These are phyloP conservation scores for Rhodotorula sp. DNA, from an alignment of 1,284 basidiomycete species.

Conservation along the genomic window DNA sequence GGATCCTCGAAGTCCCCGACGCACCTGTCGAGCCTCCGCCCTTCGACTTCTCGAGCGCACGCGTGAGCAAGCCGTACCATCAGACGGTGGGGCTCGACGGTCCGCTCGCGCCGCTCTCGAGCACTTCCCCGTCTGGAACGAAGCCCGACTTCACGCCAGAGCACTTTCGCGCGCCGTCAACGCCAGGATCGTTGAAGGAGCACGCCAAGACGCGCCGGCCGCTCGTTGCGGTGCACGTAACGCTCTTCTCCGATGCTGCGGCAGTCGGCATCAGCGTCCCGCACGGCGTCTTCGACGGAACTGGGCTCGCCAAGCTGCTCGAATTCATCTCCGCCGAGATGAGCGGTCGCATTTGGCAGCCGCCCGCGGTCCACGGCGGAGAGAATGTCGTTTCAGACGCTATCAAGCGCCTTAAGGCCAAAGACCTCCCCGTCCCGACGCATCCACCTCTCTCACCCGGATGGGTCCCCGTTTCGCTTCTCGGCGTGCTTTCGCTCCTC, in stretches of 20 bases:
- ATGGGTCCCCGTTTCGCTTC: background rate
- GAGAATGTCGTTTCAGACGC: background rate
- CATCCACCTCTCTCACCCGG: background rate
- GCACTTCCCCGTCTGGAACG: background rate
- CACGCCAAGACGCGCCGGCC: background rate
- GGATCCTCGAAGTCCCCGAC: background rate
- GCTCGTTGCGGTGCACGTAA: background rate
- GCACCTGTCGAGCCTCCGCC: no score
- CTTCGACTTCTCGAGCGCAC: background rate
- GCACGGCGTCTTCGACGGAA: conserved; percentile 16
- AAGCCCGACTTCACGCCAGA: background rate
- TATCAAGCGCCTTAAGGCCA: background rate
- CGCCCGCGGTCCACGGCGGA: background rate
- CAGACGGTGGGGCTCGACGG: background rate
- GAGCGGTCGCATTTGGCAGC: background rate
- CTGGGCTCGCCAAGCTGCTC: conserved; percentile 1
- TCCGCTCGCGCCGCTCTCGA: background rate
- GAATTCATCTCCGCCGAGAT: background rate
- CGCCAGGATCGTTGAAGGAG: background rate
- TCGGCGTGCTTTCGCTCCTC: background rate
- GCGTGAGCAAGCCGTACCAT: background rate
- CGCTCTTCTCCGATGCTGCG: conserved; percentile 2
- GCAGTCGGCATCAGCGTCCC: conserved; percentile 3
- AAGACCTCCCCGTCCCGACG: background rate
- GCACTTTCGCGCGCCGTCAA: background rate